phyloP scores from a whole-genome alignment of 192 early-diverging fungal genomes.

The Geosiphon pyriformis region DNA sequence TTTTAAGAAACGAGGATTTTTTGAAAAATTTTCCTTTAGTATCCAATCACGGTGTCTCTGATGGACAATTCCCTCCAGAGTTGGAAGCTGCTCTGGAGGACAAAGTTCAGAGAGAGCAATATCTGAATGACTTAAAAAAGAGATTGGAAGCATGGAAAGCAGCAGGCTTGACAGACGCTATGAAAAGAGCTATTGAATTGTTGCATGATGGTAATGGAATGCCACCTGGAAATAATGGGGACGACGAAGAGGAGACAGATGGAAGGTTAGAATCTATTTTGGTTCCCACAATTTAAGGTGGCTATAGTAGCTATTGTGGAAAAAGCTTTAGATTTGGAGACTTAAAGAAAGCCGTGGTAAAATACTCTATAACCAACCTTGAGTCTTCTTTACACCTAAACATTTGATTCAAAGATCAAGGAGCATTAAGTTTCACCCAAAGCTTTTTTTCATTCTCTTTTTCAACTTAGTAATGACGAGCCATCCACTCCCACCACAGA shows the following conservation, averaged over 20 bases:
- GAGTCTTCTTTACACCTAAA: too few relatives aligned
- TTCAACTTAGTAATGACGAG: constrained; percentile 23
- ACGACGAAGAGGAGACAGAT: constrained; percentile 11
- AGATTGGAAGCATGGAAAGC: constrained; percentile 36
- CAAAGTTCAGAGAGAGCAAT: constrained; percentile 34
- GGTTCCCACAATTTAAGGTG: not conserved
- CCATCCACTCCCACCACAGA: constrained; percentile 19
- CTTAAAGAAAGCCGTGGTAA: too few relatives aligned
- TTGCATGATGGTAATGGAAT: constrained; percentile 12
- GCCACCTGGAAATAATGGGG: not conserved
- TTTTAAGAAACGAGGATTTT: too few relatives aligned
- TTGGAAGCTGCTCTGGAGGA: constrained; percentile 45
- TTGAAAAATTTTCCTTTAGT: constrained; percentile 23
- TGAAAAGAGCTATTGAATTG: constrained; percentile 32
- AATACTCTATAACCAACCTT: too few relatives aligned
- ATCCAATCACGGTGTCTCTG: constrained; percentile 32
- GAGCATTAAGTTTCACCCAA: too few relatives aligned
- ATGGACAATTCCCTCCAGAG: constrained; percentile 41
- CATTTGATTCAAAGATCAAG: too few relatives aligned
- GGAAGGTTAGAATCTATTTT: constrained; percentile 8
- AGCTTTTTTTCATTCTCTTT: not conserved
- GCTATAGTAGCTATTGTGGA: not conserved
- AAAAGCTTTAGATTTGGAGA: too few relatives aligned
- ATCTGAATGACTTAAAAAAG: constrained; percentile 35
- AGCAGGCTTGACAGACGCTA: constrained; percentile 31